Evolutionary conservation across 805 yeast species (phyloP).

Genomic region (Maudiozyma bulderi): DNA sequence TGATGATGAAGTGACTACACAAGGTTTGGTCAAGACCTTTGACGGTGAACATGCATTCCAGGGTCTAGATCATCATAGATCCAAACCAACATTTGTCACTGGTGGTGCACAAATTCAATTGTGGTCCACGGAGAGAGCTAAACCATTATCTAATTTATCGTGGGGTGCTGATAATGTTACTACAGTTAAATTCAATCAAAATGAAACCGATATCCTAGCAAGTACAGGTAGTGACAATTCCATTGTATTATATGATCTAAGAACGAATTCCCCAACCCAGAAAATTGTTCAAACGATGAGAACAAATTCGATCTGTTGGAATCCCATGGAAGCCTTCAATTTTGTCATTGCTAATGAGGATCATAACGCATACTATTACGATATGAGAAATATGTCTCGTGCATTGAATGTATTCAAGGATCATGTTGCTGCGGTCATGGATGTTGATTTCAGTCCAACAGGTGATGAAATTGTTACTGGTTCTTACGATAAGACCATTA

Average conservation of each 20-base stretch:
- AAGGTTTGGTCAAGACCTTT: slow-evolving; percentile 55
- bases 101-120: slow-evolving; percentile 84
- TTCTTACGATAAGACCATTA: slow-evolving; percentile 84
- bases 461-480: slow-evolving; percentile 95
- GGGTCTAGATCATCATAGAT: slow-evolving; percentile 77
- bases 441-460: slow-evolving; percentile 90
- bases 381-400: slow-evolving; percentile 82
- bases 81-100: slow-evolving; percentile 69
- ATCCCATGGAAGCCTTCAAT: slow-evolving; percentile 94
- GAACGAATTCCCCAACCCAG: slow-evolving; percentile 88
- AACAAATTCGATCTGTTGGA: slow-evolving; percentile 85
- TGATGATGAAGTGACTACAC: slow-evolving; percentile 27
- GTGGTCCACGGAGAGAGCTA: slow-evolving; percentile 83
- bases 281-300: slow-evolving; percentile 75
- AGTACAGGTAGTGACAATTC: slow-evolving; percentile 88
- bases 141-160: slow-evolving; percentile 65
- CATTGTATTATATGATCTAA: slow-evolving; percentile 77
- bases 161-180: slow-evolving; percentile 96
- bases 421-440: slow-evolving; percentile 93
- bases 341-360: slow-evolving; percentile 92
- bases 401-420: slow-evolving; percentile 84
- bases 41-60: slow-evolving; percentile 77
- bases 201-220: slow-evolving; percentile 83
- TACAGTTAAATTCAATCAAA: slow-evolving; percentile 76
- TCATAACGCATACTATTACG: slow-evolving; percentile 90